Conservation (phyloP, 352 stramenopile genomes). For the Phytophthora crassamura region DNA sequence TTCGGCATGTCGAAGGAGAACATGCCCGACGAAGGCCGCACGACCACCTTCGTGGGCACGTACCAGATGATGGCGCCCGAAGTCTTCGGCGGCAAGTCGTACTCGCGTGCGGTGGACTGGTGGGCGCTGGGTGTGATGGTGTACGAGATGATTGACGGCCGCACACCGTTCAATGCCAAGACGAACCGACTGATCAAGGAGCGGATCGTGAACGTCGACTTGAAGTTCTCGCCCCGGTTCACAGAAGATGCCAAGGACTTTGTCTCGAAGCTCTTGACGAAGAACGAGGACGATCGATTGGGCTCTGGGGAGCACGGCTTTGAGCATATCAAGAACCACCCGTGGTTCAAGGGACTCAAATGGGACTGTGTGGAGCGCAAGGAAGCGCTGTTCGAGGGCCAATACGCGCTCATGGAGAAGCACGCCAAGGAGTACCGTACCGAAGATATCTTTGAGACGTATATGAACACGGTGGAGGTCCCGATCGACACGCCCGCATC, state of each 20-base stretch:
- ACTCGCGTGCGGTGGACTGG: constrained; percentile 90
- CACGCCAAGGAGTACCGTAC: constrained; percentile 85
- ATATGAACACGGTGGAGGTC: constrained; percentile 89
- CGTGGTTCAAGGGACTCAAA: constrained; percentile 89
- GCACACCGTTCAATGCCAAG: constrained; percentile 89
- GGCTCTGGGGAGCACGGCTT: constrained; percentile 91
- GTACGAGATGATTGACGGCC: constrained; percentile 91
- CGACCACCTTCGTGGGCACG: constrained; percentile 92
- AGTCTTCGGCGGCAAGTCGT: constrained; percentile 87
- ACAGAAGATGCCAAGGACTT: constrained; percentile 87
- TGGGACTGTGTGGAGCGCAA: constrained; percentile 80
- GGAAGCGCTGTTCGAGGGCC: constrained; percentile 68
- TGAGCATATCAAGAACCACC: constrained; percentile 86
- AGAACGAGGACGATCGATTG: constrained; percentile 92
- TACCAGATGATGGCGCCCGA: constrained; percentile 94
- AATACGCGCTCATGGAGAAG: constrained; percentile 80
- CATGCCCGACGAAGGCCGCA: constrained; percentile 86
- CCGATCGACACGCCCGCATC: constrained; percentile 84
- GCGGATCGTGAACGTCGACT: constrained; percentile 82
- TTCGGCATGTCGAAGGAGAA: constrained; percentile 99
- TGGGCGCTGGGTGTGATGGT: constrained; percentile 90
- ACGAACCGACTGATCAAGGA: constrained; percentile 89
- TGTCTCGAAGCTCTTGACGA: constrained; percentile 92
- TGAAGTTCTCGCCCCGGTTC: constrained; percentile 85
- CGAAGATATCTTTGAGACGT: constrained; percentile 86